Base-by-base conservation (phyloP, 805 yeast genomes). In the Candida manassasensis region DNA sequence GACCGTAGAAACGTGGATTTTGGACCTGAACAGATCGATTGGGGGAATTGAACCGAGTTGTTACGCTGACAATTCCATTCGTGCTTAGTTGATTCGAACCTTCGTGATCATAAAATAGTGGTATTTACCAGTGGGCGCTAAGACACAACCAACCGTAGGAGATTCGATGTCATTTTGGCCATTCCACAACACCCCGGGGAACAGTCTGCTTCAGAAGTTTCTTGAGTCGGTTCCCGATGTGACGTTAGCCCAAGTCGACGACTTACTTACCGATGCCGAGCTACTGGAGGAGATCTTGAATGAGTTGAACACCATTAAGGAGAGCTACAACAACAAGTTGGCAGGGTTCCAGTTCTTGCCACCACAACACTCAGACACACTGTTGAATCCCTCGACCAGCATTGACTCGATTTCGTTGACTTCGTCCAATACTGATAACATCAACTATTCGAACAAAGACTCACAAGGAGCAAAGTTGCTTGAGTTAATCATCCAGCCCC, bases 401-500 rank as follows among this genome's bases (percentile, higher is more conserved):
- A 47, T 51, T n/a, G 69, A 61, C 31, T 45, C 46, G n/a, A 55
- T 45, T 15, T 62, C 68, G 10, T 45, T 63, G 13, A 44, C 64
- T 0, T 63, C 70, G 4, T 54, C 63, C 11, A 61, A 47, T 40
- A 55, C 56, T 15, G 67, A 61, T 17, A 42, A 37, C 19, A 32
- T 38, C 9, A 50, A 48, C 24, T 46, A 35, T 29, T 32, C 40
- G 21, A 43, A 47, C 29, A 65, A 61, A 35, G 69, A 62, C 34
- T 55, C 63, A 6, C 52, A 68, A 21, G 63, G 67, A 5, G 56
- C 57, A 26, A 81, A 83, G 52, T 70, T 93, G 33, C 69, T 89
- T 26, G 93, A 87, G 49, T 81, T 81, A 49, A 66, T 93, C 37
- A 72, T 90, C 43, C 85, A 84, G 51, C 88, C 93, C 11, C 84